Percentiles rank a stretch among this genome's conserved stretches.
phyloP scores from a whole-genome alignment of 352 stramenopile species.

The Pythium chondricola region DNA sequence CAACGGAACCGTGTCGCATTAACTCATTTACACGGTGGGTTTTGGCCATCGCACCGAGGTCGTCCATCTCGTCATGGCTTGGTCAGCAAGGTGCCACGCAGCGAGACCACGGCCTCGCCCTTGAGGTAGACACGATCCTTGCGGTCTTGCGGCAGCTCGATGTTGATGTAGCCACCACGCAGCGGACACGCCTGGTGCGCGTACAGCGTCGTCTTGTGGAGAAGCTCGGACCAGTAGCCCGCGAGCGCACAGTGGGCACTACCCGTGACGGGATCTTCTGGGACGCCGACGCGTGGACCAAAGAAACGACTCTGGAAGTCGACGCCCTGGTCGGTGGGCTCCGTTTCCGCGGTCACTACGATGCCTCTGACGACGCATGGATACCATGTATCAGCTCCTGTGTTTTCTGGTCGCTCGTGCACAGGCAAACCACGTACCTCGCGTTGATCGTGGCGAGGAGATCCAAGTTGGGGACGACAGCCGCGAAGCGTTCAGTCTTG shows the following conservation, averaged over 20 bases:
- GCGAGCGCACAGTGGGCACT: constrained; percentile 86
- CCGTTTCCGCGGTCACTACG: constrained; percentile 24
- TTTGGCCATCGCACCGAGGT: no score
- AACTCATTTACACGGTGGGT: no score
- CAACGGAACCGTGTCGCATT: no score
- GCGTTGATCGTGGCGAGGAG: constrained; percentile 17
- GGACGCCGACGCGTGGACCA: constrained; percentile 75
- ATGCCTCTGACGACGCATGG: constrained; percentile 24
- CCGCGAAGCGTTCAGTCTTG: constrained; percentile 10
- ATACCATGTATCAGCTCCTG: constrained; percentile 1
- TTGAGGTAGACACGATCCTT: constrained; percentile 38
- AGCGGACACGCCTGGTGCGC: constrained; percentile 39
- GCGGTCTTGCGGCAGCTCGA: constrained; percentile 28
- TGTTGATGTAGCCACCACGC: constrained; percentile 33
- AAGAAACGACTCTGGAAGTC: constrained; percentile 86
- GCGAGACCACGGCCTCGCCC: constrained; percentile 26
- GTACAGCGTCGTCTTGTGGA: constrained; percentile 35
- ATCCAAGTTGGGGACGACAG: constrained; percentile 21
- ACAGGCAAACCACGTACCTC: constrained; percentile 7
- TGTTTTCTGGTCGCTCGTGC: background rate
- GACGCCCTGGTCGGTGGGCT: constrained; percentile 12
- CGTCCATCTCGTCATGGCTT: background rate
- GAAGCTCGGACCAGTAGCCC: constrained; percentile 69
- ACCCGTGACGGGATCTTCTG: constrained; percentile 93
- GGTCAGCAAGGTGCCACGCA: constrained; percentile 22